Evolutionary conservation across 192 early-diverging fungal species (phyloP), one percentile per base, ranked within the genome.

Genomic region (Oehlia diaphana): DNA sequence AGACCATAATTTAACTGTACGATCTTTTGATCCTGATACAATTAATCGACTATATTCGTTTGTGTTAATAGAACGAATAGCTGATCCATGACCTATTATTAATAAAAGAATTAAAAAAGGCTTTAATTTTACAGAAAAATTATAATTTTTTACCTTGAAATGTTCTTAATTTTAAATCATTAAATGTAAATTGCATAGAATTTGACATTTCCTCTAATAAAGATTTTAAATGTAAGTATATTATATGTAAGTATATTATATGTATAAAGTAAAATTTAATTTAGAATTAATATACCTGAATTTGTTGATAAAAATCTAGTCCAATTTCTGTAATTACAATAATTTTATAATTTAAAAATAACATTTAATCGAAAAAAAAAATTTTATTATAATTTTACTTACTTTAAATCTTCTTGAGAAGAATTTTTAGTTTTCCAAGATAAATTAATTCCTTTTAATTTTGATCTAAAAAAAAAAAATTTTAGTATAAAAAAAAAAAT

Each of bases 1-100:
- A 13, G 89, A 88, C 91, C 91, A 92, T 13, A 92, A 77, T 63
- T 90, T 91, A 6, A 91, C 91, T 1, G 89, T 91, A 21, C 86
- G 71, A 67, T 92, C 91, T 39, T 83, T 81, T 9, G 90, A 91
- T 13, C 90, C 91, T 1, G 91, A 90, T 5, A 86, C 89, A 68
- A 92, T 84, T 2, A 86, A 68, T 7, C 87, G 83, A 19, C 81
- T 77, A 16, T 88, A 82, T 63, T 92, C 91, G 68, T 91, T 88
- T 1, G 86, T 80, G 2, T 85, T 83, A 21, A 92, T 82, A 2
- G 86, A 83, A 4, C 85, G 77, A 44, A 92, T 62, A 14, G 85
- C 82, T 1, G 89, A 87, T 9, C 83, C 83, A 72, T 92, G 91
- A 0, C 90, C 89, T 87, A 68, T 39, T 13, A 2, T 39, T 39